Conservation (phyloP, 2,329 filamentous ascomycete species). For the Pseudopithomyces maydicus region DNA sequence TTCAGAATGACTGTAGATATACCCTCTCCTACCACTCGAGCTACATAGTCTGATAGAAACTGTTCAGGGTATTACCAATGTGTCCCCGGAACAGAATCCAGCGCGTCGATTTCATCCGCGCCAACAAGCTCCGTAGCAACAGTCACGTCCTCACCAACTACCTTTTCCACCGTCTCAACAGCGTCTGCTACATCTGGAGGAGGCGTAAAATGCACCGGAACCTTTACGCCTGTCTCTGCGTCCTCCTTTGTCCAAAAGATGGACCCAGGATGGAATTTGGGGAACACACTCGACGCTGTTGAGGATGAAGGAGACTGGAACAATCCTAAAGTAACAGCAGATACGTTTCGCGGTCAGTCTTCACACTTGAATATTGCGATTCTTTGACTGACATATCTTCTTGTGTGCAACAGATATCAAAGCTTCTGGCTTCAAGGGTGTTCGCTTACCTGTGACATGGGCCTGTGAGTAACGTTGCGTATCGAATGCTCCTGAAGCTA, state of each 20-base stretch:
- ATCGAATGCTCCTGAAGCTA: not conserved
- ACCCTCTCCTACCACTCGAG: not conserved
- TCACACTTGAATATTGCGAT: no score
- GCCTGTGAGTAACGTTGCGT: slow-evolving; percentile 29
- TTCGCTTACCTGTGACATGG: slow-evolving; percentile 66
- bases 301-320: slow-evolving; percentile 65
- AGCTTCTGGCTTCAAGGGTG: slow-evolving; percentile 60
- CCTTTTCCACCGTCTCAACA: slow-evolving; percentile 1
- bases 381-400: not conserved
- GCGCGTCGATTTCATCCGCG: not conserved
- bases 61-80: slow-evolving; percentile 18
- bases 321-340: slow-evolving; percentile 56
- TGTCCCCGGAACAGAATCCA: slow-evolving; percentile 6
- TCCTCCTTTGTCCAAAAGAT: slow-evolving; percentile 54
- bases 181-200: slow-evolving; percentile 13
- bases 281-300: slow-evolving; percentile 63
- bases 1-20: slow-evolving; percentile 18
- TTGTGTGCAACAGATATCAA: slow-evolving; percentile 45
- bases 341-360: slow-evolving; percentile 52
- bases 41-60: not conserved
- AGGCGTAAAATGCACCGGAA: slow-evolving; percentile 45
- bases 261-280: slow-evolving; percentile 65
- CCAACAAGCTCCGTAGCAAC: not conserved
- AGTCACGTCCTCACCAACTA: not conserved
- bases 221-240: slow-evolving; percentile 54